Base-by-base conservation (phyloP, 805 yeast species). In the Zygotorulaspora sp. region DNA sequence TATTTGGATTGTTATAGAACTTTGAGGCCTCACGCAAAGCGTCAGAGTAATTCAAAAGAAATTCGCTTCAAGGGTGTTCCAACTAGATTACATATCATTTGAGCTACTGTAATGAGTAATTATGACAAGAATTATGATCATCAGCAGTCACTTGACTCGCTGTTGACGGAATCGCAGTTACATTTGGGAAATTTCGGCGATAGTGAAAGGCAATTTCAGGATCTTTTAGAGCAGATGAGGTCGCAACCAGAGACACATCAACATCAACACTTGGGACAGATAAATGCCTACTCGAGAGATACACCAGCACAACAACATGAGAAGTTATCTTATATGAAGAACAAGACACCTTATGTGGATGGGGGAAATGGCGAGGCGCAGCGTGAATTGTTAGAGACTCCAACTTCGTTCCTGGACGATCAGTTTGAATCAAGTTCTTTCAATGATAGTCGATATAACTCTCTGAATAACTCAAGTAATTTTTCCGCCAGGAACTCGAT, bases 291-390 rank as follows among this genome's bases (percentile, higher is more conserved):
- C 14, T 21, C 36, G 9, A 40, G 38, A 6, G 35, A 33, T 35
- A 47, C 49, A 3, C 58, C 58, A 3, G 57, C 58, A 6, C 44
- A 44, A 27, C 55, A 52, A 32, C 58, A 53, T 18, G 58, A 53
- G 35, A 47, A 41, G 30, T 24, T 53, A 6, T 32, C 43, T 5
- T 47, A 47, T 24, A 38, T 44, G 41, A 43, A 30, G 15, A 32
- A 35, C 6, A 33, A 34, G 20, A 40, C 15, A 6, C 22, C 35
- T 18, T 7, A 16, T 16, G 7, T 22, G 20, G 25, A 19, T 19
- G 35, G 40, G 19, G 24, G 14, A 6, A 22, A 22, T 32, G 38
- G 19, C 24, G 17, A 10, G 17, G 22, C 28, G 18, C 21, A 11
- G 34, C 19, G 21, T 9, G 23, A 37, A 11, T 12, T 27, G 16